Base-by-base conservation (phyloP, 768 basidiomycete species). In the Cystoderma amianthinum region DNA sequence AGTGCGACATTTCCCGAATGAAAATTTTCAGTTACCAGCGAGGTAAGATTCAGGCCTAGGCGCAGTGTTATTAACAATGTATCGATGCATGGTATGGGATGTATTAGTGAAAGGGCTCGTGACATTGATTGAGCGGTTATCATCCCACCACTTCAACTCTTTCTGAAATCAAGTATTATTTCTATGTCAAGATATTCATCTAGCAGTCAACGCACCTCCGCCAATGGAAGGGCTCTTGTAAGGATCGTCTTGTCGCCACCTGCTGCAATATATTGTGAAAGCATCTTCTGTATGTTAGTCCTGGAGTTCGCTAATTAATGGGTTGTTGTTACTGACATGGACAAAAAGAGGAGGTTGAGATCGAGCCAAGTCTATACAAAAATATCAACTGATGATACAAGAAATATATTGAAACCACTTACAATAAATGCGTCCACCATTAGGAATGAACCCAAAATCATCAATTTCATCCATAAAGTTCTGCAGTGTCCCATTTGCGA, bases 391-490 rank as follows among this genome's bases (percentile, higher is more conserved):
- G 39, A 32, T 5, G 41, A 4, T 30, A n/a, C 16, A 19, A 1
- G 36, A 1, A 13, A 12, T 3, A 36, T 42, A n/a, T 9, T 10
- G 17, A 17, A 57, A 63, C 43, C 15, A 42, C 61, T 37, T 51
- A 83, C 84, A 96, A 54, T 96, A 96, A 38, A 87, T 90, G 9
- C 92, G 74, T 3, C 91, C 93, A 5, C 94, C 94, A 52, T 96
- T 97, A 1, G 94, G 94, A 47, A 97, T 83, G 65, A 96, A 97
- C 0, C 93, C 94, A 51, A 87, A 78, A 17, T 57, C 55, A 30
- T 85, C 78, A 35, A 97, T 66, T 56, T 95, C 83, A 53, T 97
- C 93, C 91, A 96, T 93, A 55, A 97, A 96, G 64, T 96, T 95
- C 48, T 88, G 79, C 23, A 96, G 65, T 0, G 91, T 87, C 9